Conservation (phyloP, 495 filamentous ascomycete species). For the Delitschia confertaspora region DNA sequence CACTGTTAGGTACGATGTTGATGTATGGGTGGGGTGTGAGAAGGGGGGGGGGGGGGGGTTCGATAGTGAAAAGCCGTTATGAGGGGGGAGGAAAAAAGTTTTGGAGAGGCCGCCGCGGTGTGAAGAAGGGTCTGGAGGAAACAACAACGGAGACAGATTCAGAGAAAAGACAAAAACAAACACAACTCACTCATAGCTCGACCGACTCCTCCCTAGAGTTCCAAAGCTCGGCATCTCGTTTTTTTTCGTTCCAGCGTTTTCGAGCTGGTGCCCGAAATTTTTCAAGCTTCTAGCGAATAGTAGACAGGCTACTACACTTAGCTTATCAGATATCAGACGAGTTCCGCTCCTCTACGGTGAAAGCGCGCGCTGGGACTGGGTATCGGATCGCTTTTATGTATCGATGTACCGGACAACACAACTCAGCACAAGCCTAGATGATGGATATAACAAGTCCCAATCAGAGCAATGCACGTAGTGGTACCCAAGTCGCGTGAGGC, state of each 20-base stretch:
- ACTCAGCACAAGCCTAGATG: neutral
- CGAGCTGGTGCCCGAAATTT: too few relatives aligned
- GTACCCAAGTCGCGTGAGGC: slow-evolving; percentile 23
- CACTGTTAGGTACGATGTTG: neutral
- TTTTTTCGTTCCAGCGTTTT: too few relatives aligned
- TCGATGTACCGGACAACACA: slow-evolving; percentile 10
- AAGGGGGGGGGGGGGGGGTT: too few relatives aligned
- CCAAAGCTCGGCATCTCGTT: slow-evolving; percentile 29
- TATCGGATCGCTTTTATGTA: slow-evolving; percentile 18
- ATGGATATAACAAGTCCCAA: slow-evolving; percentile 14
- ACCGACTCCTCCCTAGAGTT: slow-evolving; percentile 23
- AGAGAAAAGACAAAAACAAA: neutral
- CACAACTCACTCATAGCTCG: slow-evolving; percentile 25
- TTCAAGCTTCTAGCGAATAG: slow-evolving; percentile 11
- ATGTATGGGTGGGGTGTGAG: too few relatives aligned
- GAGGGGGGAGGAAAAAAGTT: neutral
- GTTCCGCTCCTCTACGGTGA: neutral
- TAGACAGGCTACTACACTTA: neutral
- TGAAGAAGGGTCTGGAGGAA: neutral
- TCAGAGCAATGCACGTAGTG: slow-evolving; percentile 21
- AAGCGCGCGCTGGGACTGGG: slow-evolving; percentile 1
- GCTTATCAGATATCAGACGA: slow-evolving; percentile 6
- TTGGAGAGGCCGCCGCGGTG: neutral
- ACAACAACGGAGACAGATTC: neutral
- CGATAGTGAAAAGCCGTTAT: too few relatives aligned